Evolutionary conservation across 805 yeast species (phyloP).

Genomic region (Saturnispora silvae): DNA sequence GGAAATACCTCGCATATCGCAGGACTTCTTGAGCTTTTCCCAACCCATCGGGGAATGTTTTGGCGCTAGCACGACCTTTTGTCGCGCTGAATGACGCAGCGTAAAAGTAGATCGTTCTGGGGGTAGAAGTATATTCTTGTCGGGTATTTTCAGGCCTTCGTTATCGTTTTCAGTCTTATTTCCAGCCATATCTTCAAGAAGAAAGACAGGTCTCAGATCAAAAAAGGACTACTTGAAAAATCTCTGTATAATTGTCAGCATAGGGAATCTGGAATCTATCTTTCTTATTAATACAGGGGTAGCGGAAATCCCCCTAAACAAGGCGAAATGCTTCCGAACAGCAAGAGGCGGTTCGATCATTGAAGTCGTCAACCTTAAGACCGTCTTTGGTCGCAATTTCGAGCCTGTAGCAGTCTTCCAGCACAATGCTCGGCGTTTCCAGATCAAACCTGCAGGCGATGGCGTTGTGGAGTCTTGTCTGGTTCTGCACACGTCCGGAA

Average conservation of each 20-base stretch:
- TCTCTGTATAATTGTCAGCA: no score
- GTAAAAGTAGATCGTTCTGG: slow-evolving; percentile 13
- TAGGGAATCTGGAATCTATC: no score
- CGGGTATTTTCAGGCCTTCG: background rate
- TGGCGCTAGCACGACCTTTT: slow-evolving; percentile 57
- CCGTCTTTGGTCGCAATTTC: slow-evolving; percentile 3
- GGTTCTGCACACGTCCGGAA: slow-evolving; percentile 8
- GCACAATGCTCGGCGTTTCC: slow-evolving; percentile 10
- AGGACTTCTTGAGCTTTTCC: slow-evolving; percentile 50
- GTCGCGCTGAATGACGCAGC: slow-evolving; percentile 19
- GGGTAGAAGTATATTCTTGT: background rate
- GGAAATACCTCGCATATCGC: slow-evolving; percentile 42
- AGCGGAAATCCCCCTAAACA: no score
- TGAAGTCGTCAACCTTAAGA: slow-evolving; percentile 23
- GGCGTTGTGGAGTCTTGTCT: slow-evolving; percentile 20
- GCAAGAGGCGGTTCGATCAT: slow-evolving; percentile 15
- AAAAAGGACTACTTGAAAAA: no score
- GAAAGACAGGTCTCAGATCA: no score
- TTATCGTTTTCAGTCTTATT: background rate
- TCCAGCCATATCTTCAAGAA: no score
- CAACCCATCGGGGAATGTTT: slow-evolving; percentile 85
- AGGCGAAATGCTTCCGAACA: no score
- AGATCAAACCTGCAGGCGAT: slow-evolving; percentile 10
- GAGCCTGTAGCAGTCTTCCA: slow-evolving; percentile 19
- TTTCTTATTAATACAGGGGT: no score